phyloP scores from a whole-genome alignment of 148 eudicot species.

The Fallopia convolvulus region DNA sequence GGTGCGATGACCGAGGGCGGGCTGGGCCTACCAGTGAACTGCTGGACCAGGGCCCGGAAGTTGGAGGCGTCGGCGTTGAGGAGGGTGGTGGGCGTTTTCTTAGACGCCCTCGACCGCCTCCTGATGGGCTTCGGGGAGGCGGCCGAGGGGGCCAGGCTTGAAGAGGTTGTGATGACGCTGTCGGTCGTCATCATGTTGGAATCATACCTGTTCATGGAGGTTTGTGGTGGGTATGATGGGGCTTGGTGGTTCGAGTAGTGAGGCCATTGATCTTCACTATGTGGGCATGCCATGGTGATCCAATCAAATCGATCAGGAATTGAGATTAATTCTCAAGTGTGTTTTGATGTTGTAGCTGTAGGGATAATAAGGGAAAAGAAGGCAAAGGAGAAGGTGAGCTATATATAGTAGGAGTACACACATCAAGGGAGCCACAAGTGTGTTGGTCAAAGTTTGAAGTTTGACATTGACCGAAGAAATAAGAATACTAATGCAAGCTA shows the following conservation, averaged over 20 bases:
- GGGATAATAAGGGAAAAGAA: not conserved
- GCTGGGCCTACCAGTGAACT: conserved; percentile 35
- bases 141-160: not conserved
- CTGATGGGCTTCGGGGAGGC: conserved; percentile 17
- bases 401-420: not conserved
- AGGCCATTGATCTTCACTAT: not conserved
- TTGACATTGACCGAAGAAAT: conserved; percentile 7
- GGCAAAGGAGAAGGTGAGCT: not conserved
- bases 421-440: not conserved
- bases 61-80: conserved; percentile 35
- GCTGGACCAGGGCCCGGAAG: conserved; percentile 49
- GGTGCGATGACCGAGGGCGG: conserved; percentile 2
- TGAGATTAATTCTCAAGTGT: not conserved
- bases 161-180: conserved; percentile 7
- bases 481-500: not conserved
- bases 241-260: conserved; percentile 1
- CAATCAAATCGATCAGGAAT: not conserved
- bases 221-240: not conserved
- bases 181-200: conserved; percentile 11
- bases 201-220: not conserved
- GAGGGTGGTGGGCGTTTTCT: conserved; percentile 32
- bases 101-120: conserved; percentile 35
- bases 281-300: not conserved
- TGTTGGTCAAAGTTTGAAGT: conserved; percentile 12
- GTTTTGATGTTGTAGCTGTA: not conserved